Percentiles rank a stretch among this genome's conserved stretches.
Evolutionary conservation across 2,329 filamentous ascomycete genomes (phyloP).

Genomic region (Reticulascus tulasneorum): DNA sequence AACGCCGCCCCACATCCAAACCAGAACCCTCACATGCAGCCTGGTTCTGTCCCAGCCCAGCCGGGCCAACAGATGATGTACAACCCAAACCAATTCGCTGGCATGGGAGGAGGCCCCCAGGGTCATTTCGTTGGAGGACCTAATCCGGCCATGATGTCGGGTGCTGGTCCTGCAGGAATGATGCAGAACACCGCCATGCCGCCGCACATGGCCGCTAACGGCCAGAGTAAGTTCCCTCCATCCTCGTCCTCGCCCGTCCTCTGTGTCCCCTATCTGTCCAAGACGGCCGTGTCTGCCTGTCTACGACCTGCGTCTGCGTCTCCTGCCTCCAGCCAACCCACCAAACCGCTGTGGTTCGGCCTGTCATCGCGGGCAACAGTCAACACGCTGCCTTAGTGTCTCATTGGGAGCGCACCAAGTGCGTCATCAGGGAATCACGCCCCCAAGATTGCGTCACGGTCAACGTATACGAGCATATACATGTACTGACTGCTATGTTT

Average conservation of each 20-base stretch:
- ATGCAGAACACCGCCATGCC: conserved; percentile 60
- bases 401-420: too few species aligned
- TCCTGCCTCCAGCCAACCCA: too few species aligned
- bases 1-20: conserved; percentile 39
- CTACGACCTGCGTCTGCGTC: too few species aligned
- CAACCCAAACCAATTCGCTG: conserved; percentile 52
- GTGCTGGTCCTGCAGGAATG: conserved; percentile 52
- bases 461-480: conserved; percentile 14
- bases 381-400: too few species aligned
- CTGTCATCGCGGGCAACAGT: too few species aligned
- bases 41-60: conserved; percentile 34
- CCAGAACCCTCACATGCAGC: conserved; percentile 43
- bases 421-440: too few species aligned
- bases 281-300: conserved; percentile 6
- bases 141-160: conserved; percentile 53
- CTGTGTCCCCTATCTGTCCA: conserved; percentile 2
- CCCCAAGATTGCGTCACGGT: too few species aligned
- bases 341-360: too few species aligned
- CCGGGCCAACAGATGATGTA: conserved; percentile 55
- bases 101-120: conserved; percentile 43
- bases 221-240: conserved; percentile 49
- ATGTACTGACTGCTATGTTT: conserved; percentile 25
- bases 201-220: conserved; percentile 56
- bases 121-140: conserved; percentile 45
- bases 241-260: conserved; percentile 18